phyloP scores from a whole-genome alignment of 2,329 filamentous ascomycete species.

The Ascocoryne sarcoides region DNA sequence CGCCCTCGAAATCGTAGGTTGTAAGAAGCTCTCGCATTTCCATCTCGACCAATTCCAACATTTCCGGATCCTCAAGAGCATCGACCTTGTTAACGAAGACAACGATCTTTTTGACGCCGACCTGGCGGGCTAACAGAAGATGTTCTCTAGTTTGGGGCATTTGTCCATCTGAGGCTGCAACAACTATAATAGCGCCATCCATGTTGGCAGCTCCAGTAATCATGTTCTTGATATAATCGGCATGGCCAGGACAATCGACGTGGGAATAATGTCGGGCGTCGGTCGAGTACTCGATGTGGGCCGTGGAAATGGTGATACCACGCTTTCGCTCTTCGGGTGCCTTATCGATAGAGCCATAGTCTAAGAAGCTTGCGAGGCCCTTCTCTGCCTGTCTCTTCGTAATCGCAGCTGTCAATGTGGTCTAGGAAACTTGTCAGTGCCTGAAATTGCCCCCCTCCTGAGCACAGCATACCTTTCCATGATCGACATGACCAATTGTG shows the following conservation, averaged over 20 bases:
- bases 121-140: constrained; percentile 92
- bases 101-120: constrained; percentile 95
- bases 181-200: constrained; percentile 98
- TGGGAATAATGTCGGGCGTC: constrained; percentile 94
- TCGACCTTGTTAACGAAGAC: constrained; percentile 99
- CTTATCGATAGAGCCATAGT: constrained; percentile 98
- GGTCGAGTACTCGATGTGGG: constrained; percentile 97
- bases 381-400: constrained; percentile 97
- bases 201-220: constrained; percentile 99
- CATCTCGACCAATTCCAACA: constrained; percentile 99
- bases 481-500: constrained; percentile 99
- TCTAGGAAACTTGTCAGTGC: constrained; percentile 44
- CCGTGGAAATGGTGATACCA: constrained; percentile 98
- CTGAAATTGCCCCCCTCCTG: constrained; percentile 4
- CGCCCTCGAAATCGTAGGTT: constrained; percentile 94
- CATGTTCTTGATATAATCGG: constrained; percentile 99
- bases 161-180: constrained; percentile 95
- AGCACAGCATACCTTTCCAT: constrained; percentile 73
- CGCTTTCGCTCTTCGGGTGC: constrained; percentile 98
- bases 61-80: constrained; percentile 93
- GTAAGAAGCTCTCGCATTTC: constrained; percentile 97
- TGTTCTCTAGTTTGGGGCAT: constrained; percentile 99
- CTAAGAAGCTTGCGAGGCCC: constrained; percentile 87
- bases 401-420: constrained; percentile 95
- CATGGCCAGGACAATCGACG: constrained; percentile 99